Evolutionary conservation across 176 grass and related monocot species (phyloP).

Genomic region (Rhynchospora pubera): DNA sequence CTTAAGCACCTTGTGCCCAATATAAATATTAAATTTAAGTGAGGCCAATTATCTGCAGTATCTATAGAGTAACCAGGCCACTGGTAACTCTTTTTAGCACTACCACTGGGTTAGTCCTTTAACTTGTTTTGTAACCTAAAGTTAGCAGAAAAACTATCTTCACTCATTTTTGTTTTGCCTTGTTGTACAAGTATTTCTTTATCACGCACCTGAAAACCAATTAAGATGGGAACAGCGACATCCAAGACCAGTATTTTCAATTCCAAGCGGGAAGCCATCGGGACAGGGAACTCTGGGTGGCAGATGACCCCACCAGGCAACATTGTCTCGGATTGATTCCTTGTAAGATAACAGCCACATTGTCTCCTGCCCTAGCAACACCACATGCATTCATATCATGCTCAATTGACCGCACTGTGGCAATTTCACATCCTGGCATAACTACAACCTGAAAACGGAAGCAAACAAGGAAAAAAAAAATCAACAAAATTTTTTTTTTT

Average conservation of each 20-base stretch:
- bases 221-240: conserved; percentile 51
- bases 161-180: neutral
- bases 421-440: conserved; percentile 56
- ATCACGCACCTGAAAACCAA: conserved; percentile 66
- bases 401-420: conserved; percentile 64
- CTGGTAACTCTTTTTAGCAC: neutral
- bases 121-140: neutral
- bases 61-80: neutral
- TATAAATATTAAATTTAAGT: neutral
- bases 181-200: conserved; percentile 11
- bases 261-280: conserved; percentile 48
- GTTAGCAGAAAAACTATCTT: neutral
- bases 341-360: conserved; percentile 57
- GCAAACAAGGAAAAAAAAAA: conserved; percentile 13
- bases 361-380: conserved; percentile 80
- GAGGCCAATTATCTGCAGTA: neutral
- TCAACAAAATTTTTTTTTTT: too few relatives aligned
- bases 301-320: conserved; percentile 78
- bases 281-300: conserved; percentile 64
- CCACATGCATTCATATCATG: conserved; percentile 55
- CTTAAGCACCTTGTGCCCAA: neutral
- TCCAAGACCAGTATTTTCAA: conserved; percentile 79
- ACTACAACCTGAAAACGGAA: conserved; percentile 56
- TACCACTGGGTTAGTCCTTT: too few relatives aligned
- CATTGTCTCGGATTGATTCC: conserved; percentile 48